Percentiles rank a stretch among this genome's conserved stretches.
These are phyloP conservation scores for Vigna trinervia DNA, from an alignment of 306 rosid species.

Conservation along the genomic window DNA sequence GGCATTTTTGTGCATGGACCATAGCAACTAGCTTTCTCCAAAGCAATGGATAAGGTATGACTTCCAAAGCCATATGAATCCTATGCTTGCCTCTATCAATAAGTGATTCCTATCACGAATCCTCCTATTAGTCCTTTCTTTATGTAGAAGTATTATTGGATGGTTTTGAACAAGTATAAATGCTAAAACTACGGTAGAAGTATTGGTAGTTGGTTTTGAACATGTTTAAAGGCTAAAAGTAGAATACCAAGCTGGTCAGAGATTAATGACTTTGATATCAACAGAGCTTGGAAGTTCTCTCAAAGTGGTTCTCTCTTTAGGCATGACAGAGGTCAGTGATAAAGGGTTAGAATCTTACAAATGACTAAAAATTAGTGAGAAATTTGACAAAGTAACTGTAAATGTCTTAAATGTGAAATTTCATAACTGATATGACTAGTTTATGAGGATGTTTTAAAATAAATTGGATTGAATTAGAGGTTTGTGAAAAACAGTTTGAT, in stretches of 20 bases:
- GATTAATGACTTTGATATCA: not conserved
- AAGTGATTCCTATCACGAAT: constrained; percentile 12
- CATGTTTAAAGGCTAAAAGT: constrained; percentile 1
- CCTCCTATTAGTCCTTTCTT: not conserved
- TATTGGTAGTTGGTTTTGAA: not conserved
- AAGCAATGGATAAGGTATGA: constrained; percentile 37
- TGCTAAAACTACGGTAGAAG: not conserved
- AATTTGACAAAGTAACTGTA: not conserved
- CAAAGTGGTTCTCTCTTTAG: not conserved
- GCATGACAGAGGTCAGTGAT: not conserved
- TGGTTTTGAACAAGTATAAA: constrained; percentile 13
- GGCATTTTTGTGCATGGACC: constrained; percentile 12
- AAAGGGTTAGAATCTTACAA: not conserved
- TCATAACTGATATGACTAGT: not conserved
- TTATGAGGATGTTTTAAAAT: not conserved
- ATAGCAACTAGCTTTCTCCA: constrained; percentile 7
- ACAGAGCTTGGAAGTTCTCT: not conserved
- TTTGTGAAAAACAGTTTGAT: too few relatives aligned
- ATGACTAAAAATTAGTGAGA: not conserved
- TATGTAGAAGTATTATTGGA: not conserved
- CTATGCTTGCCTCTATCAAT: not conserved
- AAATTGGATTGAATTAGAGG: too few relatives aligned
- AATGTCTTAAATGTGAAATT: not conserved
- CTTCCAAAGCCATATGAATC: constrained; percentile 1
- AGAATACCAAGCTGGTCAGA: constrained; percentile 1